These are phyloP conservation scores for Neohortaea acidophila DNA, from an alignment of 495 filamentous ascomycete species.

Conservation along the genomic window DNA sequence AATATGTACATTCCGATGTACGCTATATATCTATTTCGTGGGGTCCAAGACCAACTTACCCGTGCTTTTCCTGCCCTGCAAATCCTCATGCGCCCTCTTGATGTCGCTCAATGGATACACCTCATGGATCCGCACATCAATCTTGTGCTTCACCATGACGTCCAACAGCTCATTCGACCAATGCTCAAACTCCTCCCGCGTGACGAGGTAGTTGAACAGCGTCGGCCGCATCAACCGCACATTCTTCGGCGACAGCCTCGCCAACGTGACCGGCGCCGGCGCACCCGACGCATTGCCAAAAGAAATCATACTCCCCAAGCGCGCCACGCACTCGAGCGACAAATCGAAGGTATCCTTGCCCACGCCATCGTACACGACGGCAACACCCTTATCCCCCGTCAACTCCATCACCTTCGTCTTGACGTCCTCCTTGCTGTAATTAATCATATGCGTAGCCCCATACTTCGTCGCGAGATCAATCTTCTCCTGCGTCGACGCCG, in stretches of 20 bases:
- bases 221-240: constrained; percentile 60
- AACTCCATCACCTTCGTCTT: constrained; percentile 25
- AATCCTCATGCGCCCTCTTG: constrained; percentile 58
- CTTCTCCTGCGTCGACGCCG: constrained; percentile 62
- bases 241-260: constrained; percentile 56
- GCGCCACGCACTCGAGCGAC: constrained; percentile 58
- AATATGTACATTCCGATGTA: too few relatives aligned
- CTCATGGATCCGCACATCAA: constrained; percentile 65
- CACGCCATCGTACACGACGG: constrained; percentile 77
- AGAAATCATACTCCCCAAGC: constrained; percentile 69
- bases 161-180: constrained; percentile 63
- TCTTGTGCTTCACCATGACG: constrained; percentile 48
- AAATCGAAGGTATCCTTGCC: constrained; percentile 78
- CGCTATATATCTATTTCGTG: constrained; percentile 18
- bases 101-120: constrained; percentile 69
- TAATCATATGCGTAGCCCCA: constrained; percentile 58
- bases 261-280: constrained; percentile 58
- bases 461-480: constrained; percentile 62
- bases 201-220: constrained; percentile 59
- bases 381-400: constrained; percentile 42
- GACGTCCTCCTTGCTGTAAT: constrained; percentile 46
- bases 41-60: constrained; percentile 53
- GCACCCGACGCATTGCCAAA: constrained; percentile 85
- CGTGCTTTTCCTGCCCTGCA: constrained; percentile 69
- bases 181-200: constrained; percentile 56